These are phyloP conservation scores for Fraxinus latifolia DNA, from an alignment of 305 asterid genomes.

Conservation along the genomic window DNA sequence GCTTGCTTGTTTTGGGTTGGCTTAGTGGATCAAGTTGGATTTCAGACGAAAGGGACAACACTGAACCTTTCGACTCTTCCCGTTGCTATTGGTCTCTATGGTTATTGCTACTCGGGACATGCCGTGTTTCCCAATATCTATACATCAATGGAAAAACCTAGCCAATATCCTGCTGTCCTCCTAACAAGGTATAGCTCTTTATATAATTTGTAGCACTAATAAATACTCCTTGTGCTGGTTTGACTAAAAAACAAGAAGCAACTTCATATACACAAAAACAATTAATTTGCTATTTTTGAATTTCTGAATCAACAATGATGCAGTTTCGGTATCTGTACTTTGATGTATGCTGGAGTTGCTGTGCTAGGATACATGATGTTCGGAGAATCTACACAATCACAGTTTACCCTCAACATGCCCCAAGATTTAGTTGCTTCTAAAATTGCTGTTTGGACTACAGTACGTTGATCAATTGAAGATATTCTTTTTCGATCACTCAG, in stretches of 20 bases:
- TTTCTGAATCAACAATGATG: slow-evolving; percentile 12
- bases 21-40: slow-evolving; percentile 65
- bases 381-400: slow-evolving; percentile 73
- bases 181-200: slow-evolving; percentile 45
- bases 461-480: slow-evolving; percentile 35
- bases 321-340: slow-evolving; percentile 74
- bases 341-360: slow-evolving; percentile 70
- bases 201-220: neutral
- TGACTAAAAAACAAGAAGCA: neutral
- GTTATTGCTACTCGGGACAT: slow-evolving; percentile 90
- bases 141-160: slow-evolving; percentile 72
- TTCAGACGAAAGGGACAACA: slow-evolving; percentile 42
- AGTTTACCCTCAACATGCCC: slow-evolving; percentile 92
- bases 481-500: neutral
- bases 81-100: slow-evolving; percentile 87
- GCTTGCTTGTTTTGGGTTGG: slow-evolving; percentile 81
- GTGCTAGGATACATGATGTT: slow-evolving; percentile 78
- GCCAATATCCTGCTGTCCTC: slow-evolving; percentile 74
- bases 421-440: slow-evolving; percentile 64
- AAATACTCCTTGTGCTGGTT: neutral
- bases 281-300: neutral
- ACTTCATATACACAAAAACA: neutral
- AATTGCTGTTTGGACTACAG: slow-evolving; percentile 92
- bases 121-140: slow-evolving; percentile 92
- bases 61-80: slow-evolving; percentile 81